phyloP scores from a whole-genome alignment of 2,329 filamentous ascomycete species.

The Elsinoe ampelina region DNA sequence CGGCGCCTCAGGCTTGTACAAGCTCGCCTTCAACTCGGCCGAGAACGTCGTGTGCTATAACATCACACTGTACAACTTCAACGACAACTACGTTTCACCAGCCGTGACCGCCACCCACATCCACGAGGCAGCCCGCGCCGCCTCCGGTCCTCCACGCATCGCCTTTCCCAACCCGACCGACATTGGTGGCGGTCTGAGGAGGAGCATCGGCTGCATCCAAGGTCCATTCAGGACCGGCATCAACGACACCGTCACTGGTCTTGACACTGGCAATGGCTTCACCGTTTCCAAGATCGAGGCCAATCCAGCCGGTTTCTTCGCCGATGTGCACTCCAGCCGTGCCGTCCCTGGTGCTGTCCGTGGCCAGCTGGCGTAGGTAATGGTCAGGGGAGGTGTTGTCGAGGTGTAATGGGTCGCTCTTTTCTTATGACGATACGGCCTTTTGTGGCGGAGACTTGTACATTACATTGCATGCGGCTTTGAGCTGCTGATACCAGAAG shows the following conservation, averaged over 20 bases:
- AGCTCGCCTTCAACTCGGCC: constrained; percentile 44
- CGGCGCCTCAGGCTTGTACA: constrained; percentile 41
- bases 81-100: constrained; percentile 42
- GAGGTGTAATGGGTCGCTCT: background rate
- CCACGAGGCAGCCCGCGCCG: constrained; percentile 40
- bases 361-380: constrained; percentile 36
- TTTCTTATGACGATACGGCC: background rate
- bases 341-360: constrained; percentile 44
- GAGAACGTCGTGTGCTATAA: constrained; percentile 40
- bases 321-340: constrained; percentile 43
- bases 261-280: constrained; percentile 41
- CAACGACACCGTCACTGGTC: constrained; percentile 27
- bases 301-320: constrained; percentile 44
- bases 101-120: constrained; percentile 48
- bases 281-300: constrained; percentile 42
- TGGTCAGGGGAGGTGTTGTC: background rate
- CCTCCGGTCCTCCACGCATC: constrained; percentile 43
- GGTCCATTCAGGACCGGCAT: constrained; percentile 39
- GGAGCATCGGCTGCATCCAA: constrained; percentile 35
- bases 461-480: background rate
- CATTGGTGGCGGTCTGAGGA: constrained; percentile 28
- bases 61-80: constrained; percentile 43
- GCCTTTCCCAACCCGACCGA: constrained; percentile 43
- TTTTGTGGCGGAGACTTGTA: background rate
- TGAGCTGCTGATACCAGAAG: background rate